Evolutionary conservation across 208 protist genomes (phyloP).

Genomic region (Acanthamoeba sp.): DNA sequence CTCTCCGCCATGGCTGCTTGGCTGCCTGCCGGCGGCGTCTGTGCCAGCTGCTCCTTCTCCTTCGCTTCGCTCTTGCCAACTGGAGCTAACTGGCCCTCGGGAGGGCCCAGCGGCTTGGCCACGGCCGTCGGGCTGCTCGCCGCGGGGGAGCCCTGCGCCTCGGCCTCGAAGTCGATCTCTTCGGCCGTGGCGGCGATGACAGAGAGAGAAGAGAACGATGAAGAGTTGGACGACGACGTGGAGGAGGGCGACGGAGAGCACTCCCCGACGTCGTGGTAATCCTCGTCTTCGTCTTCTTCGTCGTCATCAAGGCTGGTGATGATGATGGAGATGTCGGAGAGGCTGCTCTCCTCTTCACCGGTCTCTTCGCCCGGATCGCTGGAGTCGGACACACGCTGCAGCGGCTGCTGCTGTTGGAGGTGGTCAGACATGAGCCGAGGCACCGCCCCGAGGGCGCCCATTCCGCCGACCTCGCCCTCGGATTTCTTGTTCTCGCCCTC

Average conservation of each 20-base stretch:
- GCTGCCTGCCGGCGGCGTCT: not conserved
- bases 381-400: not conserved
- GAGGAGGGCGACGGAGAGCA: not conserved
- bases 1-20: not conserved
- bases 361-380: conserved; percentile 47
- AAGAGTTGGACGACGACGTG: not conserved
- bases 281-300: not conserved
- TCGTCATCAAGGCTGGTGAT: not conserved
- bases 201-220: conserved; percentile 25
- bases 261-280: not conserved
- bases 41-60: not conserved
- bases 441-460: not conserved
- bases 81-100: no score
- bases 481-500: conserved; percentile 32
- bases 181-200: not conserved
- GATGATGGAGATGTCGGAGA: conserved; percentile 3
- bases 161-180: conserved; percentile 58
- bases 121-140: not conserved
- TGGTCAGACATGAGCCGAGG: no score
- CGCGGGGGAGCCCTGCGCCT: no score
- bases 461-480: conserved; percentile 25
- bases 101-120: no score
- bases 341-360: conserved; percentile 54
- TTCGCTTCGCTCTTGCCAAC: no score
- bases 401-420: not conserved